Evolutionary conservation across 192 early-diverging fungal species (phyloP), one percentile per base, ranked within the genome.

Genomic region (Podila epigama): DNA sequence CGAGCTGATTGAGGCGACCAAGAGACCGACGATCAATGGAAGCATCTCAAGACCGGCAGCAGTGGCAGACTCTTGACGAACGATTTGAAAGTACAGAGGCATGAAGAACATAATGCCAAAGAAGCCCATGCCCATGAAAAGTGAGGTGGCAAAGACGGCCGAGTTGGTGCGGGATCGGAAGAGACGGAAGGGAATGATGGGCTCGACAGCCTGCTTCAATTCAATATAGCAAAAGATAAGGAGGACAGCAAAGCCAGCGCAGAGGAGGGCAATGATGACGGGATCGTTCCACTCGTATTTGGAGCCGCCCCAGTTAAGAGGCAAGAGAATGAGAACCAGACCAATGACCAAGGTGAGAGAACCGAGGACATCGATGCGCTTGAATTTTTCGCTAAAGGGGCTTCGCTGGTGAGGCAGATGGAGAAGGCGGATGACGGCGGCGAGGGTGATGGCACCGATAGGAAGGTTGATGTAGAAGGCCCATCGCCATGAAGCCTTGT

Each of bases 231-330:
- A 81, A 66, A 95, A 94, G 3, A 68, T 64, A 15, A 55, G 18
- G 22, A 87, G 58, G 18, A 89, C 28, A 3, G 81, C 25, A 11
- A 55, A 66, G 22, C 92, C 89, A 22, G 89, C 66, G 16, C 77
- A 60, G 55, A 91, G 84, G 22, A 91, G 67, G 31, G 69, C 58
- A 52, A 90, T 85, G 25, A 91, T 65, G 5, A 86, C 58, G 25
- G 82, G 80, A 9, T 85, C 83, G 29, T 81, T 84, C 94, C 94
- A 96, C 1, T 79, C 70, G 60, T 88, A 91, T n/a, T 78, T 54
- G 39, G 70, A 77, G 20, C 94, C 95, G 57, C 92, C 94, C 75
- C 88, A 86, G 71, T 91, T 89, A 1, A 97, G 71, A 13, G 91
- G 90, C 41, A 92, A 68, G 48, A 95, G 79, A 36, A 95, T 61